These are phyloP conservation scores for Periconia sp. DNA, from an alignment of 2,329 filamentous ascomycete genomes.

Conservation along the genomic window DNA sequence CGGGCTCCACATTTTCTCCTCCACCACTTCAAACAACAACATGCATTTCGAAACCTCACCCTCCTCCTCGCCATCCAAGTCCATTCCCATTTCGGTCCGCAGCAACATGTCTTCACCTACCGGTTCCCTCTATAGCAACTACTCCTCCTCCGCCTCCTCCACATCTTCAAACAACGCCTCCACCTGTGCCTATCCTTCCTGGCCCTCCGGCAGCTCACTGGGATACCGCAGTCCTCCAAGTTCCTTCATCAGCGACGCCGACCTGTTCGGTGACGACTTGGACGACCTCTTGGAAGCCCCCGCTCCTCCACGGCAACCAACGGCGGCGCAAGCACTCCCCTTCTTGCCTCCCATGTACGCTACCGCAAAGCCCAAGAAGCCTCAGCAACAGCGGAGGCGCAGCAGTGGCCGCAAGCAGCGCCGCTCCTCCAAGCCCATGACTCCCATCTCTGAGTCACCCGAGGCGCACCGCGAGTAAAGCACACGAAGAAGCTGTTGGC, in stretches of 20 bases:
- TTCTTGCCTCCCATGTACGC: constrained; percentile 44
- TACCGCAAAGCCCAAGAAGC: constrained; percentile 43
- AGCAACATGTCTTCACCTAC: constrained; percentile 39
- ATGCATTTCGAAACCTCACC: constrained; percentile 44
- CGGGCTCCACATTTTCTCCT: constrained; percentile 13
- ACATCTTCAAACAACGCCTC: constrained; percentile 32
- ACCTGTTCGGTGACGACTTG: constrained; percentile 44
- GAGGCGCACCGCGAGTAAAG: constrained; percentile 40
- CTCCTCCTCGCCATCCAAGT: constrained; percentile 41
- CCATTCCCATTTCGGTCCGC: constrained; percentile 40
- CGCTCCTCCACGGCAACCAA: constrained; percentile 41
- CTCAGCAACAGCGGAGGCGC: constrained; percentile 34
- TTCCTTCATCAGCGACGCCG: constrained; percentile 46
- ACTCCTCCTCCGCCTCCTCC: constrained; percentile 19
- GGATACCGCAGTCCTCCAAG: constrained; percentile 40
- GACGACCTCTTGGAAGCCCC: constrained; percentile 44
- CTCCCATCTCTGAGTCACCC: constrained; percentile 44
- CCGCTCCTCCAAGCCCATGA: constrained; percentile 45
- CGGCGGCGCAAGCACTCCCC: constrained; percentile 39
- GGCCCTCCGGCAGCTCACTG: constrained; percentile 42
- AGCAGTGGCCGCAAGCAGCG: constrained; percentile 44
- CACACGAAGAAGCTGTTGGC: not conserved
- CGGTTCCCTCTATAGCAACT: constrained; percentile 40
- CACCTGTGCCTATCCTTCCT: constrained; percentile 44
- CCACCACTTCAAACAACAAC: not conserved